These are phyloP conservation scores for Mortierella sp. DNA, from an alignment of 371 early-diverging fungal genomes.

Conservation along the genomic window DNA sequence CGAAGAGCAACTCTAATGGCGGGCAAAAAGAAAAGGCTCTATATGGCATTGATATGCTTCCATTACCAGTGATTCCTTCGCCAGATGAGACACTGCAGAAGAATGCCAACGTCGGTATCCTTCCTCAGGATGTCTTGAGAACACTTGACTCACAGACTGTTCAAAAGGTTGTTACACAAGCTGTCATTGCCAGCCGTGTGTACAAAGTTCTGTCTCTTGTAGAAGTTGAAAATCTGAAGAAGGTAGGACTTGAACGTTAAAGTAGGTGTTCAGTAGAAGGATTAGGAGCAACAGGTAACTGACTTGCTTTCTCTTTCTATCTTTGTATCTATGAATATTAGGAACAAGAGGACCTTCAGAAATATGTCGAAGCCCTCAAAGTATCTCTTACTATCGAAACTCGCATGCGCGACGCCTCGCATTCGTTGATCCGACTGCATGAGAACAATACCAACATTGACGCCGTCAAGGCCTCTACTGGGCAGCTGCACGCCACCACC, in stretches of 20 bases:
- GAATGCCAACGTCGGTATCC: constrained; percentile 31
- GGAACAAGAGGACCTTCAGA: constrained; percentile 46
- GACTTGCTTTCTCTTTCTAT: background rate
- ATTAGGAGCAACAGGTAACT: too few species aligned
- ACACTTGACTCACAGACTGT: constrained; percentile 37
- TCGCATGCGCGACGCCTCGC: constrained; percentile 50
- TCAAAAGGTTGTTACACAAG: constrained; percentile 44
- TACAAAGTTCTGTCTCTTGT: constrained; percentile 42
- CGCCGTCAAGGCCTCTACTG: constrained; percentile 40
- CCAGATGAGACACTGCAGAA: constrained; percentile 41
- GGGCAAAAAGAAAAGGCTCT: constrained; percentile 27
- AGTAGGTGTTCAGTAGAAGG: too few species aligned
- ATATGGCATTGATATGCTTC: constrained; percentile 50
- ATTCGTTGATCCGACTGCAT: constrained; percentile 49
- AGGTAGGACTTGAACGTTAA: constrained; percentile 17
- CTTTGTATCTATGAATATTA: background rate
- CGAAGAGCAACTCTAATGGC: background rate
- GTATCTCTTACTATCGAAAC: constrained; percentile 41
- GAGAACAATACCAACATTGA: constrained; percentile 41
- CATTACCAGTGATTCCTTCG: constrained; percentile 50
- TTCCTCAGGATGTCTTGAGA: constrained; percentile 48
- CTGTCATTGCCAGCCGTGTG: constrained; percentile 53
- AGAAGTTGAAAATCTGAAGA: constrained; percentile 42
- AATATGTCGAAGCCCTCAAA: constrained; percentile 26
- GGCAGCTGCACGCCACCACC: constrained; percentile 45